Evolutionary conservation across 176 grass and related monocot genomes (phyloP), one percentile per base, ranked within the genome.

Genomic region (Calamus simplicifolius): DNA sequence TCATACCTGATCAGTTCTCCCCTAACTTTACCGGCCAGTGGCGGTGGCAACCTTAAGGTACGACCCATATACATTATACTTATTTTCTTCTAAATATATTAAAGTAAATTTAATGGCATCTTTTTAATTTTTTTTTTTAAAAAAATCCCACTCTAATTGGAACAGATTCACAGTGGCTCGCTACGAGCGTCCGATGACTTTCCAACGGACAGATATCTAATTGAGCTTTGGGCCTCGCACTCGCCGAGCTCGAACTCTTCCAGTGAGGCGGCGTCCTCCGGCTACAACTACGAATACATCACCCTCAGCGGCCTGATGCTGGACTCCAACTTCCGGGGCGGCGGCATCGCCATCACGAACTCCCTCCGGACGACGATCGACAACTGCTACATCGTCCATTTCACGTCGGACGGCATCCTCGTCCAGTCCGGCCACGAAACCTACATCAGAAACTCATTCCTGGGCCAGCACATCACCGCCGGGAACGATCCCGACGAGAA

Each of bases 31-130:
- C 94, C 87, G 12, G 79, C 88, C 56, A 73, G 67, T 52, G 88
- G 88, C 62, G 88, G 81, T 63, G 88, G 94, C 67, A 98, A 98
- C 54, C 80, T 98, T 66, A 79, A 80, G 75, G 89, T 89, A 69
- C 0, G 4, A 29, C 4, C 28, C 28, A 29, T 29, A 5, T 29
- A 29, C 3, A n/a, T 29, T 29, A 4, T 29, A n/a, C n/a, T n/a
- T n/a, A n/a, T 29, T 29, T 29, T 29, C 4, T 29, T 29, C 28
- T 29, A 0, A 35, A 35, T 1, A 35, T 23, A 23, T 23, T 23
- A 23, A 23, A 23, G 21, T 23, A 23, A 23, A 23, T 23, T 23
- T 23, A 23, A 23, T 23, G 21, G 21, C 21, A 23, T 23, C n/a
- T n/a, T n/a, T 23, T 23, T 23, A 23, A 23, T 23, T 23, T 23